Base-by-base conservation (phyloP, 179 eudicot genomes). In the Corrigiola litoralis region DNA sequence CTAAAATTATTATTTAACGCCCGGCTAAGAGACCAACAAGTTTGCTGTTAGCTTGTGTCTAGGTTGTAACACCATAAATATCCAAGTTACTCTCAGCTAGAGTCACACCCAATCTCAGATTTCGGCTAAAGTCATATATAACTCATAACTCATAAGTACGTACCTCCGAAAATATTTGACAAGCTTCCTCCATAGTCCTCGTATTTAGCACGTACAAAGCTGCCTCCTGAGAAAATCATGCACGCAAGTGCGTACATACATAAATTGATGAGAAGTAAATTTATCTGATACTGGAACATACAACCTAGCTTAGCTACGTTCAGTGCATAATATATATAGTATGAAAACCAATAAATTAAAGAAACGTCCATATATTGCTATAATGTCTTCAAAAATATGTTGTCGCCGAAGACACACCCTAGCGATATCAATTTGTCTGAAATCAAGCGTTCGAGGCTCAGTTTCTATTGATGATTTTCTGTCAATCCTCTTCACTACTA, bases 391-490 rank as follows among this genome's bases (percentile, higher is more conserved):
- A 56, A 16, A 0, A 32, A 33, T 16, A 32, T 36, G 11, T 16
- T 1, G 13, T 50, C 13, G 36, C 31, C 11, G 1, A 49, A n/a
- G 11, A 45, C 76, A 2, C 74, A 79, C 89, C 81, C 89, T 79
- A 13, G 89, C 89, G 65, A 73, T 70, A 11, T 72, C 63, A 65
- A 84, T 64, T 44, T 84, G 89, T 34, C 31, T 62, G 25, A 72
- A 32, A 50, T 67, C 64, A 48, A 84, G 89, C 21, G 89, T 84
- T 5, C 75, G 76, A 65, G 89, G 86, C 75, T 84, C 89, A 11
- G 18, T 51, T 68, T 84, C 89, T 0, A 82, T 77, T 0, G 89
- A 84, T 12, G 86, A 79, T 60, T 68, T 73, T 18, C 86, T 70
- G 18, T 79, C 81, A 38, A 73, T 73, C 20, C 61, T 34, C 21